Conservation (phyloP, 2,329 filamentous ascomycete species). For the Lasiodiplodia theobromae region DNA sequence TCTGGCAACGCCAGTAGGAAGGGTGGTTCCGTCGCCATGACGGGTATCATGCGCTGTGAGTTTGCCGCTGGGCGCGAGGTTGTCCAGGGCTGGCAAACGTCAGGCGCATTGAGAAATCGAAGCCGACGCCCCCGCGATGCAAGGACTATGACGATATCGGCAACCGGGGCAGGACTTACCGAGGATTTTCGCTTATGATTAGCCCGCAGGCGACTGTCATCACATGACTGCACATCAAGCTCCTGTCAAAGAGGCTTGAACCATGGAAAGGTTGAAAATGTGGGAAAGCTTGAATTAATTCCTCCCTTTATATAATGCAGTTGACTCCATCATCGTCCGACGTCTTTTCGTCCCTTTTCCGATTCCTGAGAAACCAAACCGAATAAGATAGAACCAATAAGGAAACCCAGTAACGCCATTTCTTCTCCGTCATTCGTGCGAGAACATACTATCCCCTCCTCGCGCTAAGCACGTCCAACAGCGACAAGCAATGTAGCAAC, state of each 20-base stretch:
- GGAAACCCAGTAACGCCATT: conserved; percentile 6
- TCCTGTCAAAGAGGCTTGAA: neutral
- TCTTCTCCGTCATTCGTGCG: conserved; percentile 6
- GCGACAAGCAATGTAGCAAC: neutral
- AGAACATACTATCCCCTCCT: neutral
- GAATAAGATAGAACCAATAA: neutral
- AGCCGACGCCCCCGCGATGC: conserved; percentile 11
- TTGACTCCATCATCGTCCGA: neutral
- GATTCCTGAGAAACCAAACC: neutral
- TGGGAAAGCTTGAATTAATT: neutral
- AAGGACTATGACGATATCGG: conserved; percentile 22
- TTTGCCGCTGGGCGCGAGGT: neutral
- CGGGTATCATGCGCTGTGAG: neutral
- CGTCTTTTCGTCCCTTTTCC: neutral
- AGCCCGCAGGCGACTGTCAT: neutral
- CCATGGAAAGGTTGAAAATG: neutral
- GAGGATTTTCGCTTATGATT: conserved; percentile 4
- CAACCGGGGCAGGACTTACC: conserved; percentile 16
- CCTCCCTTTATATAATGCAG: neutral
- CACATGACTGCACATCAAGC: neutral
- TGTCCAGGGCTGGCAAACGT: neutral
- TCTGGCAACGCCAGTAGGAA: conserved; percentile 65
- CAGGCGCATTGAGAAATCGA: conserved; percentile 25
- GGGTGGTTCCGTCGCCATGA: neutral
- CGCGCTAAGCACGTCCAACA: neutral